Conservation (phyloP, 345 rosid species). For the Euphorbia peplus region DNA sequence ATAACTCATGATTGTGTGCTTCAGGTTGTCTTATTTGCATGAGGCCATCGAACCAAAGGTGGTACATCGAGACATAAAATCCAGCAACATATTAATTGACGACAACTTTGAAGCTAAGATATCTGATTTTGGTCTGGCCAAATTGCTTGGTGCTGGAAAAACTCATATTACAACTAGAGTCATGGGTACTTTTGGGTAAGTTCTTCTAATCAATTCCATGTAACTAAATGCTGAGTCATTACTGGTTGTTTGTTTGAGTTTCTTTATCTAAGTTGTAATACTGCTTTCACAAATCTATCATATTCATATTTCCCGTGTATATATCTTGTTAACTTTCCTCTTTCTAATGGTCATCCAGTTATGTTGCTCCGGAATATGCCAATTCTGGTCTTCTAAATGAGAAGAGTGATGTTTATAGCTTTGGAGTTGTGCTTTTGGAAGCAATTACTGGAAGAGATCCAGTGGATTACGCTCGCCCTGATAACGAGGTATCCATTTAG, state of each 20-base stretch:
- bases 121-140: constrained; percentile 95
- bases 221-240: not conserved
- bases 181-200: constrained; percentile 99
- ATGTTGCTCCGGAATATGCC: constrained; percentile 97
- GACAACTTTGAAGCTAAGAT: constrained; percentile 80
- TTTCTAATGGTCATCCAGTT: constrained; percentile 39
- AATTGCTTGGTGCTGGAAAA: constrained; percentile 85
- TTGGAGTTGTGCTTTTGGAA: constrained; percentile 87
- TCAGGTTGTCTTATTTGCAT: constrained; percentile 84
- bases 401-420: constrained; percentile 97
- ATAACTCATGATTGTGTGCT: constrained; percentile 10
- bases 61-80: constrained; percentile 95
- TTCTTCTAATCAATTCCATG: constrained; percentile 6
- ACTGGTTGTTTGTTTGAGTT: not conserved
- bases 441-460: constrained; percentile 99
- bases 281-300: constrained; percentile 1
- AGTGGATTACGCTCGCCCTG: constrained; percentile 82
- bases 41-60: constrained; percentile 99
- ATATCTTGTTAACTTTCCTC: not conserved
- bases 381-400: constrained; percentile 88
- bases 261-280: constrained; percentile 11
- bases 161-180: constrained; percentile 88
- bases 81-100: constrained; percentile 89
- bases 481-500: constrained; percentile 59
- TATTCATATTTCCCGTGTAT: not conserved